Percentiles rank a stretch among this genome's conserved stretches.
phyloP scores from a whole-genome alignment of 2,329 filamentous ascomycete species.

The Colletotrichum brevisporum region DNA sequence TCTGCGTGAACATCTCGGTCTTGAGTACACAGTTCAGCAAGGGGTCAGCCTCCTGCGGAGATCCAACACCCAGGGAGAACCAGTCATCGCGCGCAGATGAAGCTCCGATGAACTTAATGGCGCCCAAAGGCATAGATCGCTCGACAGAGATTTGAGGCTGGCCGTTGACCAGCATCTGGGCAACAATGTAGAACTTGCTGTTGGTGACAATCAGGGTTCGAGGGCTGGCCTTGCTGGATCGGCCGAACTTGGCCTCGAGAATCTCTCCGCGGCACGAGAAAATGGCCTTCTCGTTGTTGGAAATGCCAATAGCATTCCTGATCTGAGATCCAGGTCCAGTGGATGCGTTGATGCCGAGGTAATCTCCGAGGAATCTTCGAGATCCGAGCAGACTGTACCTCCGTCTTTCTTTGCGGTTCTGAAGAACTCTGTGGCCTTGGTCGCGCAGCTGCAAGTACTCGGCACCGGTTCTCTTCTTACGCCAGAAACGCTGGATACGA shows the following conservation, averaged over 20 bases:
- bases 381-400: slow-evolving; percentile 93
- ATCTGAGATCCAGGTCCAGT: slow-evolving; percentile 87
- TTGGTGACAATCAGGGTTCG: slow-evolving; percentile 87
- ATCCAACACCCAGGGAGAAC: slow-evolving; percentile 94
- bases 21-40: slow-evolving; percentile 94
- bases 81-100: slow-evolving; percentile 93
- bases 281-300: slow-evolving; percentile 79
- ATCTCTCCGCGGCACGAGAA: slow-evolving; percentile 95
- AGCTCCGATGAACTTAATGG: slow-evolving; percentile 88
- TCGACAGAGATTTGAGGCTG: slow-evolving; percentile 87
- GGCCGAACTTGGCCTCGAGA: slow-evolving; percentile 93
- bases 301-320: slow-evolving; percentile 79
- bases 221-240: slow-evolving; percentile 93
- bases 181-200: slow-evolving; percentile 90
- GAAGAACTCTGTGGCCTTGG: slow-evolving; percentile 85
- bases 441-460: slow-evolving; percentile 92
- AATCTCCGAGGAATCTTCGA: slow-evolving; percentile 93
- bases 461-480: slow-evolving; percentile 90
- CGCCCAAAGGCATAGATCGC: slow-evolving; percentile 83
- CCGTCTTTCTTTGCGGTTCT: slow-evolving; percentile 89
- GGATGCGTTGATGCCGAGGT: slow-evolving; percentile 87
- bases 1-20: slow-evolving; percentile 96
- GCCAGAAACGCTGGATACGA: slow-evolving; percentile 95
- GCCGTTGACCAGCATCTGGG: slow-evolving; percentile 85
- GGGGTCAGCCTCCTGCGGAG: slow-evolving; percentile 92